Evolutionary conservation across 306 rosid genomes (phyloP).

Genomic region (Ormosia semicastrata): DNA sequence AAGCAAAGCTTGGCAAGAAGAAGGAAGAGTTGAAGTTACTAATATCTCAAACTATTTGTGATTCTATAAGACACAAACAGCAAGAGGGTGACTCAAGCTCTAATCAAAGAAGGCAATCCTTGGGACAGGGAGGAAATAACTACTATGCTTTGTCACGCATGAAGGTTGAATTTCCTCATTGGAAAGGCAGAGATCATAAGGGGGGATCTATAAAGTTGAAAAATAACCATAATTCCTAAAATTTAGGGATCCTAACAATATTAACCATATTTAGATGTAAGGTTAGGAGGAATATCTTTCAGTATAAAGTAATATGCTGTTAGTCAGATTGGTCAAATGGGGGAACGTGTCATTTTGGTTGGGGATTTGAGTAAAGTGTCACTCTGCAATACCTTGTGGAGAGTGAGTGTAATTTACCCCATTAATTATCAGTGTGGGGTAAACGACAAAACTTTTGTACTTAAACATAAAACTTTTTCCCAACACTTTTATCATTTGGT

Average conservation of each 20-base stretch:
- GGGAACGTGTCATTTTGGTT: not conserved
- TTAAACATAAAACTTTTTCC: not conserved
- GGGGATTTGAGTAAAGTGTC: not conserved
- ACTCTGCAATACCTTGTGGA: not conserved
- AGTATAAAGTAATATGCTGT: not conserved
- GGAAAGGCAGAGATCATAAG: not conserved
- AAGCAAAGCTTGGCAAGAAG: not conserved
- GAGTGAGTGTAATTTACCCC: not conserved
- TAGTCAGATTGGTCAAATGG: not conserved
- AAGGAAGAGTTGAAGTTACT: not conserved
- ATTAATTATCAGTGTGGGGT: not conserved
- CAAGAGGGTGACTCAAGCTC: conserved; percentile 2
- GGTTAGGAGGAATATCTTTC: not conserved
- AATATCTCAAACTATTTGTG: not conserved
- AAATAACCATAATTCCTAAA: not conserved
- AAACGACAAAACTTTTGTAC: not conserved
- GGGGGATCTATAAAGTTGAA: not conserved
- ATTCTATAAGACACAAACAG: conserved; percentile 1
- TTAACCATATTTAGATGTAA: not conserved
- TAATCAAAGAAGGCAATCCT: not conserved
- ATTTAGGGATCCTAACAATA: conserved; percentile 8
- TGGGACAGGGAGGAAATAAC: not conserved
- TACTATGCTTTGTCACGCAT: not conserved
- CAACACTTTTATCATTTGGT: not conserved
- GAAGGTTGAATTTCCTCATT: not conserved